Evolutionary conservation across 257 asterid species (phyloP), one percentile per base, ranked within the genome.

Genomic region (Capsicum chinense): DNA sequence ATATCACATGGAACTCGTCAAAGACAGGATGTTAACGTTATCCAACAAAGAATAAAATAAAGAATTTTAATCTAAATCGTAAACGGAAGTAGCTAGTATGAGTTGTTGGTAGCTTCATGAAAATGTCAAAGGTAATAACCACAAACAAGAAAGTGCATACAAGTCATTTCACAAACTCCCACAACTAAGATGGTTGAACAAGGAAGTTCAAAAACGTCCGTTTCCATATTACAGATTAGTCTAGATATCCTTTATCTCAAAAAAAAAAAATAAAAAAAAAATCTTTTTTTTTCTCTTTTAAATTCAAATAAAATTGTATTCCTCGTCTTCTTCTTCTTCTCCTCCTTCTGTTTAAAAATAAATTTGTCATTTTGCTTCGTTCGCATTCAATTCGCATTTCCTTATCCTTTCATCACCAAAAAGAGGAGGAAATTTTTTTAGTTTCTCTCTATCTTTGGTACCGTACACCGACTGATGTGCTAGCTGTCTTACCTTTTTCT

Each of bases 301-400:
- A 21, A n/a, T 74, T 47, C 11, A 74, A 74, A 74, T 7, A 48
- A 73, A 73, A 37, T 26, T 26, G 2, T 26, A 26, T 26, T 26
- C 33, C 1, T 52, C 26, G 6, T 74, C 62, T 21, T 0, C 71
- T 64, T 0, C 47, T 64, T 0, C 44, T 12, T 2, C 19, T 66
- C 1, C 47, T 64, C 9, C 73, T 66, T 13, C 10, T 3, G 5
- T 4, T 76, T 4, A 52, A 76, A 69, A 76, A 52, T 76, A 26
- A 13, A 33, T 76, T 76, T 76, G 81, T 76, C 81, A 2, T 13
- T 74, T 76, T 76, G 48, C 26, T 52, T 52, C 48, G 0, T 21
- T 76, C 26, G 15, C 48, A 76, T 76, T 76, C 48, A 76, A 76
- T 26, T 76, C 9, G 6, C 81, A 57, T 76, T 52, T 76, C 64